Evolutionary conservation across 2,329 filamentous ascomycete species (phyloP).

Genomic region (Chaetomium sp.): DNA sequence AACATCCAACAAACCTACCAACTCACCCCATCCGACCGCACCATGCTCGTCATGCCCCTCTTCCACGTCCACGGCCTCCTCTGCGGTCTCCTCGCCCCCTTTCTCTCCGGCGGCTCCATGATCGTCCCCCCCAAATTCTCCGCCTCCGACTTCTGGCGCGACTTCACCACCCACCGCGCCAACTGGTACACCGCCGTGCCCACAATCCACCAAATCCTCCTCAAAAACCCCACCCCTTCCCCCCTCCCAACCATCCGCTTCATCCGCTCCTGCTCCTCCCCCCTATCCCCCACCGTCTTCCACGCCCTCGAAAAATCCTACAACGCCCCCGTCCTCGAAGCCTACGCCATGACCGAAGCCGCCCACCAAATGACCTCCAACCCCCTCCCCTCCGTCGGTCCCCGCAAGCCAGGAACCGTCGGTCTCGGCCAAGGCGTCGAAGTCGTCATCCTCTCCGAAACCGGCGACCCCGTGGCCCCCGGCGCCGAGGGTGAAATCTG

Average conservation of each 20-base stretch:
- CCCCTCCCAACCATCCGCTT: conserved; percentile 72
- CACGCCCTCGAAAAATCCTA: conserved; percentile 70
- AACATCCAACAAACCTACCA: conserved; percentile 77
- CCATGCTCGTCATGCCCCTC: conserved; percentile 82
- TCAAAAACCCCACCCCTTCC: conserved; percentile 63
- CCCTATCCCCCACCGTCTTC: conserved; percentile 74
- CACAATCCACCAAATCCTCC: conserved; percentile 83
- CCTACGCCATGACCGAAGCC: conserved; percentile 90
- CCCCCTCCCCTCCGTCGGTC: conserved; percentile 56
- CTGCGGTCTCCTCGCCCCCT: conserved; percentile 71
- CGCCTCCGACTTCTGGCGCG: conserved; percentile 72
- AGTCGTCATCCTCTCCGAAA: conserved; percentile 66
- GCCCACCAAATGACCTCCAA: conserved; percentile 80
- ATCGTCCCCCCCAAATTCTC: conserved; percentile 76
- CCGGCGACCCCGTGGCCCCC: conserved; percentile 60
- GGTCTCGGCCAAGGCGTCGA: conserved; percentile 80
- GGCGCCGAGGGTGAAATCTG: conserved; percentile 75
- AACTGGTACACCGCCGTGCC: conserved; percentile 95
- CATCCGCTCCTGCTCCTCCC: conserved; percentile 81
- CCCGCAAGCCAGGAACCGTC: conserved; percentile 74
- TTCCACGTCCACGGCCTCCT: conserved; percentile 89
- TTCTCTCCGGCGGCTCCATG: conserved; percentile 70
- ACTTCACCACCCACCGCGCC: conserved; percentile 66
- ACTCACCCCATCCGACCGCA: conserved; percentile 64
- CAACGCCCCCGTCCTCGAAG: conserved; percentile 75